Conservation (phyloP, 352 stramenopile species). For the Globisporangium carolinianum region DNA sequence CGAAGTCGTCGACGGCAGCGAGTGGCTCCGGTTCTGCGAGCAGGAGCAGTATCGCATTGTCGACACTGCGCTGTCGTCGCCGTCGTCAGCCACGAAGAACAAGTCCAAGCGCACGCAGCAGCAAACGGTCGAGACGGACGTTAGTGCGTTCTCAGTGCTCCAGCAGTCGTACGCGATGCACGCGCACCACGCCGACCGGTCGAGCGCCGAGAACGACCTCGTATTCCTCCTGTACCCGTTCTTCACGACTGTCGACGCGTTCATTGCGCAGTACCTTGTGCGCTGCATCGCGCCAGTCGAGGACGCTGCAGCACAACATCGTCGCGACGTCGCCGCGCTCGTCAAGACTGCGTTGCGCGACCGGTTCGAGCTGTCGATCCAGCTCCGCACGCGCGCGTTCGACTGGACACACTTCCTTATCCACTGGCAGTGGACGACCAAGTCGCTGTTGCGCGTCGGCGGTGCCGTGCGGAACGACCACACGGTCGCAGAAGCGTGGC, state of each 20-base stretch:
- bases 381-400: constrained; percentile 40
- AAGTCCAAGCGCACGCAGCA: constrained; percentile 9
- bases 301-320: constrained; percentile 2
- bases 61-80: constrained; percentile 25
- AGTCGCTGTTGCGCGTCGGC: constrained; percentile 37
- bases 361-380: constrained; percentile 75
- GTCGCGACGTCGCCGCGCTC: constrained; percentile 12
- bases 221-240: constrained; percentile 70
- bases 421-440: constrained; percentile 74
- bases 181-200: constrained; percentile 62
- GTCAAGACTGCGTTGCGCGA: constrained; percentile 43
- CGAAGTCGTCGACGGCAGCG: constrained; percentile 45
- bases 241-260: constrained; percentile 52
- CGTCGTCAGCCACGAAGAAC: constrained; percentile 8
- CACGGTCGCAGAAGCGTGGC: constrained; percentile 27
- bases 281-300: too few relatives aligned
- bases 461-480: neutral
- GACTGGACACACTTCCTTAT: constrained; percentile 83
- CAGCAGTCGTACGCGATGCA: constrained; percentile 84
- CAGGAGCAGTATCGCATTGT: constrained; percentile 53
- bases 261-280: constrained; percentile 22
- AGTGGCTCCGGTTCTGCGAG: constrained; percentile 72
- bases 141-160: constrained; percentile 51
- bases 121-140: constrained; percentile 14
- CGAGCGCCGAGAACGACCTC: constrained; percentile 64